phyloP scores from a whole-genome alignment of 2,329 filamentous ascomycete species.

The Penicillium occitanis region DNA sequence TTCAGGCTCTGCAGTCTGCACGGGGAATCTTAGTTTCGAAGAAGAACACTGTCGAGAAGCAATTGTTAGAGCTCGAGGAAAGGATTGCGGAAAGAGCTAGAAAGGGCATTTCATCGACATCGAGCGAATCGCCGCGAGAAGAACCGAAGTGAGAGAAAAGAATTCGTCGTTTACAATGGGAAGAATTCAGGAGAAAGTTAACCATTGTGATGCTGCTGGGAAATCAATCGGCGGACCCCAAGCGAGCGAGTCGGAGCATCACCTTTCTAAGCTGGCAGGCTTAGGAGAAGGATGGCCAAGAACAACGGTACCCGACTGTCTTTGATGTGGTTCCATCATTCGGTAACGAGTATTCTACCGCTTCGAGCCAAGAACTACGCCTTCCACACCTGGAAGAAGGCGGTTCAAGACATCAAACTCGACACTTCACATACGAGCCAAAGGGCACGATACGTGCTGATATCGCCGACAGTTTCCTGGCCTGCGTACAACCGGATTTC shows the following conservation, averaged over 20 bases:
- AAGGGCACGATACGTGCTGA: background rate
- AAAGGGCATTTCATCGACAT: slow-evolving; percentile 1
- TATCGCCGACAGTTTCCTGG: background rate
- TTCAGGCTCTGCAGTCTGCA: slow-evolving; percentile 54
- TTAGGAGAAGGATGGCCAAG: too few relatives aligned
- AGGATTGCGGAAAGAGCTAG: slow-evolving; percentile 43
- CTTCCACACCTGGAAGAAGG: background rate
- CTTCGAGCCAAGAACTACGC: background rate
- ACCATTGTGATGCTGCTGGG: background rate
- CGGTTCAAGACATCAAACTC: background rate
- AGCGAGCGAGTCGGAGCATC: background rate
- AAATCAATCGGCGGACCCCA: background rate
- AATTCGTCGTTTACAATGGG: background rate
- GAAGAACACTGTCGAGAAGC: slow-evolving; percentile 56
- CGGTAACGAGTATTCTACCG: background rate
- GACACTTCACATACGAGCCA: background rate
- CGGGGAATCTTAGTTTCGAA: slow-evolving; percentile 53
- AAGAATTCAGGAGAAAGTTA: background rate
- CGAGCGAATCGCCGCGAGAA: slow-evolving; percentile 10
- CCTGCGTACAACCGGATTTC: background rate
- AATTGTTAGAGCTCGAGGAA: slow-evolving; percentile 53
- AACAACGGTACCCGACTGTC: background rate
- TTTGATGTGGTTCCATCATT: background rate
- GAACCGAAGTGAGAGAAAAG: background rate
- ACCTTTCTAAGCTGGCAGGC: background rate